Conservation (phyloP, 345 rosid genomes). For the Hibiscus syriacus region DNA sequence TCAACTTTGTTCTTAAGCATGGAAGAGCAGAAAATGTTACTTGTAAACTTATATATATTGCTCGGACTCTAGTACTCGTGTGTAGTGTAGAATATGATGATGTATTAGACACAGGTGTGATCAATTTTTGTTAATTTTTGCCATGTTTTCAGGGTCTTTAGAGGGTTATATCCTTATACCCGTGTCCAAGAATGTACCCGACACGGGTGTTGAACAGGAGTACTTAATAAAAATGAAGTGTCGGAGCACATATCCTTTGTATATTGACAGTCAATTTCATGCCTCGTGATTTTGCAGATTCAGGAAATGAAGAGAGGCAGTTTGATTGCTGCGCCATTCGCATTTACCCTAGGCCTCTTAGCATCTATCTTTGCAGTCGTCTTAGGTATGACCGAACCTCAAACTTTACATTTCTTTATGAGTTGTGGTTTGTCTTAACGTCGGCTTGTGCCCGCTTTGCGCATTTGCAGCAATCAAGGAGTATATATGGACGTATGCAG, state of each 20-base stretch:
- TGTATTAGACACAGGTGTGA: too few species aligned
- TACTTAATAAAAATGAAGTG: background rate
- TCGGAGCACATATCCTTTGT: background rate
- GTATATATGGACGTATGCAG: conserved; percentile 89
- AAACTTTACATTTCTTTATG: background rate
- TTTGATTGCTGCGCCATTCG: conserved; percentile 79
- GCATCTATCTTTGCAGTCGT: conserved; percentile 64
- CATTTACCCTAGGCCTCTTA: conserved; percentile 62
- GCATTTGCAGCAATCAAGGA: conserved; percentile 64
- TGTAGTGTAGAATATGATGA: too few species aligned
- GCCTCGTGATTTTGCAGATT: conserved; percentile 34
- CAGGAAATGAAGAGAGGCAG: conserved; percentile 61
- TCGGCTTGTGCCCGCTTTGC: background rate
- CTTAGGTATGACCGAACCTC: conserved; percentile 40
- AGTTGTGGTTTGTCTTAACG: background rate
- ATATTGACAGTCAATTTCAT: conserved; percentile 1
- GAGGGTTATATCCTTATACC: background rate
- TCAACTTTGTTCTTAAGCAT: too few species aligned
- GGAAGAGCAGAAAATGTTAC: too few species aligned
- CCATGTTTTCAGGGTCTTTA: too few species aligned
- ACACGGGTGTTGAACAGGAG: background rate
- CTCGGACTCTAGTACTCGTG: too few species aligned
- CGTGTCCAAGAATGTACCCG: background rate
- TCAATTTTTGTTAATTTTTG: too few species aligned
- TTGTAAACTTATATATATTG: too few species aligned